Evolutionary conservation across 768 basidiomycete genomes (phyloP).

Genomic region (Dioszegia crocea): DNA sequence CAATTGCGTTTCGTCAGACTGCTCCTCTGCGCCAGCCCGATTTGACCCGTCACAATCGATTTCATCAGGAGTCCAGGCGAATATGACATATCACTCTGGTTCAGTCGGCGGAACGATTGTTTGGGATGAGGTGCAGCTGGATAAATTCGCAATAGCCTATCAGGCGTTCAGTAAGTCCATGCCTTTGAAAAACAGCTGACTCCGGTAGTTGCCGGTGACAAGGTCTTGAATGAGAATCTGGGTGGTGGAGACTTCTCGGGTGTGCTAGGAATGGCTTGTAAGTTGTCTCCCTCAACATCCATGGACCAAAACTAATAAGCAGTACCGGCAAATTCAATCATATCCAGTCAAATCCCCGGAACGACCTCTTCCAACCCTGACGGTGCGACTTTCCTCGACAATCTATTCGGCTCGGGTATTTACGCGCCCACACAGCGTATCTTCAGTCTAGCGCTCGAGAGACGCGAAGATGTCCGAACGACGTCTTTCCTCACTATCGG

Average conservation of each 20-base stretch:
- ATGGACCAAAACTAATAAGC: background rate
- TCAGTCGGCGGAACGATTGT: slow-evolving; percentile 35
- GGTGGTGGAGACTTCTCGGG: slow-evolving; percentile 40
- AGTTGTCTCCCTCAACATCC: slow-evolving; percentile 2
- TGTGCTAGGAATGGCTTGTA: slow-evolving; percentile 43
- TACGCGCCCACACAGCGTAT: slow-evolving; percentile 41
- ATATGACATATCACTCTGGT: slow-evolving; percentile 40
- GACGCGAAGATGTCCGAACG: slow-evolving; percentile 46
- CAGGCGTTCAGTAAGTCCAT: slow-evolving; percentile 42
- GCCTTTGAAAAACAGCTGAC: background rate
- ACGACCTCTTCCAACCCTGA: slow-evolving; percentile 44
- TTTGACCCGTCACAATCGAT: slow-evolving; percentile 24
- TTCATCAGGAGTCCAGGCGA: slow-evolving; percentile 25
- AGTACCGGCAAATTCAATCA: slow-evolving; percentile 46
- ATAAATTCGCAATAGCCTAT: slow-evolving; percentile 43
- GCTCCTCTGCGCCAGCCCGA: slow-evolving; percentile 17
- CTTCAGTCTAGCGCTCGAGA: slow-evolving; percentile 40
- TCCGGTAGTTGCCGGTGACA: slow-evolving; percentile 32
- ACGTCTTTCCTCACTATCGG: slow-evolving; percentile 41
- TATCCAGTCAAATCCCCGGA: slow-evolving; percentile 37
- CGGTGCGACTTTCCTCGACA: slow-evolving; percentile 48
- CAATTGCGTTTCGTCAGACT: slow-evolving; percentile 28
- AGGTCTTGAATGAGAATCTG: slow-evolving; percentile 39
- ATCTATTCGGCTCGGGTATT: slow-evolving; percentile 42
- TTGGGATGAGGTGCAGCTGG: slow-evolving; percentile 46